Evolutionary conservation across 345 rosid species (phyloP).

Genomic region (Eucalyptus victrix): DNA sequence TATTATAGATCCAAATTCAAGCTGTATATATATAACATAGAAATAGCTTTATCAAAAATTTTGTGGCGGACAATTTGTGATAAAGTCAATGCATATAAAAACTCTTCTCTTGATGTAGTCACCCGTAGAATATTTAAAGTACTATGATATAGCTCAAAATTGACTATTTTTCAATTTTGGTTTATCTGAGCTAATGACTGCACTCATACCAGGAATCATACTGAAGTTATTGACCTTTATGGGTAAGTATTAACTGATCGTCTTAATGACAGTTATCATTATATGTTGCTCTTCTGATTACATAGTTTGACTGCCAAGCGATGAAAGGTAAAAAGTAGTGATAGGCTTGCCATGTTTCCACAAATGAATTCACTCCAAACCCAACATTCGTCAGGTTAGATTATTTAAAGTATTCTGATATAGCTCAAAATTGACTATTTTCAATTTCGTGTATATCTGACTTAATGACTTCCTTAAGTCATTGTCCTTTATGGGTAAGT

Average conservation of each 20-base stretch:
- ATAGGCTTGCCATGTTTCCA: not conserved
- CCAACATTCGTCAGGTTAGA: not conserved
- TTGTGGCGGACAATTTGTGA: not conserved
- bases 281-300: not conserved
- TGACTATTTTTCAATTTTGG: not conserved
- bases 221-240: not conserved
- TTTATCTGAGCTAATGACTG: not conserved
- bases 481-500: not conserved
- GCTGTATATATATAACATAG: not conserved
- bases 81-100: not conserved
- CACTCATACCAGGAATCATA: too few relatives aligned
- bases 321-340: not conserved
- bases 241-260: not conserved
- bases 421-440: not conserved
- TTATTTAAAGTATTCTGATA: not conserved
- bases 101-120: not conserved
- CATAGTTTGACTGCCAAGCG: not conserved
- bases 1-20: not conserved
- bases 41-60: not conserved
- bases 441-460: rapidly evolving
- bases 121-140: not conserved
- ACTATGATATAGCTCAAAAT: not conserved
- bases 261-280: not conserved
- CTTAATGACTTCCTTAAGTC: not conserved
- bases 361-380: not conserved